Conservation (phyloP, 2,329 filamentous ascomycete genomes). For the Emergomyces africanus region DNA sequence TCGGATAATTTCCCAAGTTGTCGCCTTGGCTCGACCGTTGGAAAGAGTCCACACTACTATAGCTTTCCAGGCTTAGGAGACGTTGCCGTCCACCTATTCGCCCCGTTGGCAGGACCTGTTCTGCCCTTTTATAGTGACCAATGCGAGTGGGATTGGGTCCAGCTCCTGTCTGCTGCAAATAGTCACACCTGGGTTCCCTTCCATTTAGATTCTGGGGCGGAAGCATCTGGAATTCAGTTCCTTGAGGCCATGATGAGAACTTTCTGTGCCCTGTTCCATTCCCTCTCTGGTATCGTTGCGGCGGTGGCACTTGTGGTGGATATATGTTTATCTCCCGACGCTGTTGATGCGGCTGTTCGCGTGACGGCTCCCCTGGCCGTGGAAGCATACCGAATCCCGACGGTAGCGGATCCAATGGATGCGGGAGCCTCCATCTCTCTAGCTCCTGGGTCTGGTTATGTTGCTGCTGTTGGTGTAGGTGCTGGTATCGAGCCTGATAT, state of each 20-base stretch:
- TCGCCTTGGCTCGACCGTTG: not conserved
- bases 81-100: not conserved
- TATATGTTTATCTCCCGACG: not conserved
- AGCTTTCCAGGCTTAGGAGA: not conserved
- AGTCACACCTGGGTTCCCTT: not conserved
- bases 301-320: not conserved
- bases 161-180: not conserved
- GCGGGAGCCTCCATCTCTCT: not conserved
- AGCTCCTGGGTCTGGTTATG: not conserved
- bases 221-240: not conserved
- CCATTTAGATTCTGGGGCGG: not conserved
- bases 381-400: not conserved
- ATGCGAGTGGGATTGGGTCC: not conserved
- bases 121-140: not conserved
- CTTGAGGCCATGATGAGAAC: not conserved
- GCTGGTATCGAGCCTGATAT: not conserved
- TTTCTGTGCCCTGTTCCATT: not conserved
- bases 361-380: not conserved
- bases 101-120: not conserved
- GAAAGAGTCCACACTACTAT: not conserved
- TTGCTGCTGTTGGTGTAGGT: not conserved
- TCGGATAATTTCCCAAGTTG: not conserved
- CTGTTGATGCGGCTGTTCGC: not conserved
- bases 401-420: not conserved
- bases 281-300: not conserved